These are phyloP conservation scores for Fraxinus baroniana DNA, from an alignment of 305 asterid genomes.

Conservation along the genomic window DNA sequence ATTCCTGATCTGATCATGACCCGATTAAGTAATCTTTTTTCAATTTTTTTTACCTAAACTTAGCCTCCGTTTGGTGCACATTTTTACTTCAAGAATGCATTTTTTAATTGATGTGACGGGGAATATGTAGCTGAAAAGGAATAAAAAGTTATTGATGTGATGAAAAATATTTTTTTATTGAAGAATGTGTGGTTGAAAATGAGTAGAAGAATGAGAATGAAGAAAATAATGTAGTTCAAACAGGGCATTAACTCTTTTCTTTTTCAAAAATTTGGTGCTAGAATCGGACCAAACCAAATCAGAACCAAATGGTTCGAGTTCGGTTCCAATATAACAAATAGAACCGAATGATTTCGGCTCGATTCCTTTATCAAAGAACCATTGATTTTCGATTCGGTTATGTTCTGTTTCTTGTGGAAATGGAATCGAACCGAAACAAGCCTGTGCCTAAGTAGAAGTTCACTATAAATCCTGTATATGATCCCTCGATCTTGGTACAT, in stretches of 20 bases:
- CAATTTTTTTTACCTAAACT: not conserved
- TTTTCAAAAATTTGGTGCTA: not conserved
- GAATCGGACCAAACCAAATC: not conserved
- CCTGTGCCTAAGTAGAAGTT: not conserved
- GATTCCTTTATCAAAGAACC: not conserved
- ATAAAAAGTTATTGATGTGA: too few species aligned
- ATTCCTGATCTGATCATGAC: not conserved
- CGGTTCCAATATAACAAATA: not conserved
- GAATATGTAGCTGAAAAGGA: too few species aligned
- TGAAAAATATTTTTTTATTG: too few species aligned
- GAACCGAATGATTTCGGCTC: not conserved
- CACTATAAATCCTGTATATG: not conserved
- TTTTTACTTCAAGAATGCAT: too few species aligned
- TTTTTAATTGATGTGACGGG: too few species aligned
- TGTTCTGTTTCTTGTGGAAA: not conserved
- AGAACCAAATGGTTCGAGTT: not conserved
- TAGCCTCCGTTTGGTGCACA: too few species aligned
- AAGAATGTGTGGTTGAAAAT: too few species aligned
- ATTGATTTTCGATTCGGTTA: not conserved
- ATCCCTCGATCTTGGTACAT: slow-evolving; percentile 8
- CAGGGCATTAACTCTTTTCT: not conserved
- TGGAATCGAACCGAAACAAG: not conserved
- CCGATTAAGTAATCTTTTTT: not conserved
- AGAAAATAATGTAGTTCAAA: too few species aligned
- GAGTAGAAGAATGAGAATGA: too few species aligned